Conservation (phyloP, 2,329 filamentous ascomycete species). For the Xylariaceae sp. region DNA sequence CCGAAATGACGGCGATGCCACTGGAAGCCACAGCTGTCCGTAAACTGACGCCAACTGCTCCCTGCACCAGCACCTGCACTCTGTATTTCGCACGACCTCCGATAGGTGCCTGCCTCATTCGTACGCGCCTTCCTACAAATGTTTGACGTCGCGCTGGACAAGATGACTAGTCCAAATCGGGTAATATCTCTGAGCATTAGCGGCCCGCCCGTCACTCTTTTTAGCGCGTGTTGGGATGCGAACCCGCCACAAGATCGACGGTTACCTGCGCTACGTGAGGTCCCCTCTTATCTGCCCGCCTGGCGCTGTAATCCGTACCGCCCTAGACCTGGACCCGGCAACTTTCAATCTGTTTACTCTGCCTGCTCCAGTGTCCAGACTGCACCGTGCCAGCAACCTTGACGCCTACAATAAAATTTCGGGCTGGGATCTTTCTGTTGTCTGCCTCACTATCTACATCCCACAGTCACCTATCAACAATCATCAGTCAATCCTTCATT, state of each 20-base stretch:
- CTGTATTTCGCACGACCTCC: not conserved
- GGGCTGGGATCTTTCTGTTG: not conserved
- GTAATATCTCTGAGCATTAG: no score
- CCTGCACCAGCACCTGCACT: not conserved
- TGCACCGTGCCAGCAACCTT: no score
- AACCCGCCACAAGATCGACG: not conserved
- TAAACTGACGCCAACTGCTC: not conserved
- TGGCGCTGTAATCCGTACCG: no score
- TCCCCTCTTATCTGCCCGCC: no score
- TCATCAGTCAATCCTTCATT: not conserved
- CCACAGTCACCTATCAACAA: no score
- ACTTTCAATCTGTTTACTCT: no score
- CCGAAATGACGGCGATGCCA: not conserved
- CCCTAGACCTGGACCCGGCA: no score
- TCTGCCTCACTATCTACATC: not conserved
- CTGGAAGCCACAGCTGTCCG: not conserved
- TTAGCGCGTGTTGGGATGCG: not conserved
- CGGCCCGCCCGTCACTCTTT: not conserved
- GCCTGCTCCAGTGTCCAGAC: no score
- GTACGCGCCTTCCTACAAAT: no score
- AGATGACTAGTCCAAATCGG: no score
- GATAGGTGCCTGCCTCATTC: not conserved
- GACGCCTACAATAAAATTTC: slow-evolving; percentile 1
- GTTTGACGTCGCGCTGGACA: no score
- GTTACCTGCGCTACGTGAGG: not conserved